Conservation (phyloP, 768 basidiomycete genomes). For the Exsudoporus frostii region DNA sequence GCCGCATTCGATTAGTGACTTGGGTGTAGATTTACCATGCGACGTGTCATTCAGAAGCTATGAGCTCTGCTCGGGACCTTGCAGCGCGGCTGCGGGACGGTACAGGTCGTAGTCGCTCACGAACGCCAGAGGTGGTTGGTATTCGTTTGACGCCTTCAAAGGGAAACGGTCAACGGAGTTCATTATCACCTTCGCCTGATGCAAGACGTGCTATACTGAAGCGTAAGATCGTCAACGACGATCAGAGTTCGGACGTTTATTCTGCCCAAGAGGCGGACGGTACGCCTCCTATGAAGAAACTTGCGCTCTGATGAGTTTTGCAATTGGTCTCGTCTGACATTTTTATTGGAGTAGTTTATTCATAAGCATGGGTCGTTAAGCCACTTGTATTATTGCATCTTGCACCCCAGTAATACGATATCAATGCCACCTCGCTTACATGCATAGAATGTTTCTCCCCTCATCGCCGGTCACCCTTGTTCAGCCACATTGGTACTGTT, state of each 20-base stretch:
- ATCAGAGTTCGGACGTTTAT: slow-evolving; percentile 33
- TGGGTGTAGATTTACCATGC: slow-evolving; percentile 80
- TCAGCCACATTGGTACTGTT: neutral
- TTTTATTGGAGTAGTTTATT: slow-evolving; percentile 36
- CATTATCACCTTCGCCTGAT: slow-evolving; percentile 51
- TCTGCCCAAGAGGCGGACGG: slow-evolving; percentile 37
- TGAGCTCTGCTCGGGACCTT: slow-evolving; percentile 58
- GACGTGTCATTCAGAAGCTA: slow-evolving; percentile 86
- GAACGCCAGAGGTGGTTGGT: slow-evolving; percentile 61
- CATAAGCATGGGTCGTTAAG: slow-evolving; percentile 19
- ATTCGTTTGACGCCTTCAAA: slow-evolving; percentile 39
- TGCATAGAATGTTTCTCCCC: no score
- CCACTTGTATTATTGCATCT: slow-evolving; percentile 26
- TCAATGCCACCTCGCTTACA: no score
- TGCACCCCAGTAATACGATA: slow-evolving; percentile 19
- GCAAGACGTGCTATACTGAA: slow-evolving; percentile 58
- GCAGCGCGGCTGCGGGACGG: slow-evolving; percentile 69
- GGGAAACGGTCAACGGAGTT: slow-evolving; percentile 31
- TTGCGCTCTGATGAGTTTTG: slow-evolving; percentile 42
- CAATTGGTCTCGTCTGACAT: slow-evolving; percentile 13
- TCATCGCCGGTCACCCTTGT: no score
- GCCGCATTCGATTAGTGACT: neutral
- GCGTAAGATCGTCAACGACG: slow-evolving; percentile 68
- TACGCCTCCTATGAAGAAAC: slow-evolving; percentile 67
- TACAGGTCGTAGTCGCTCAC: slow-evolving; percentile 62